These are phyloP conservation scores for Rostrohypoxylon terebratum DNA, from an alignment of 495 filamentous ascomycete genomes.

Conservation along the genomic window DNA sequence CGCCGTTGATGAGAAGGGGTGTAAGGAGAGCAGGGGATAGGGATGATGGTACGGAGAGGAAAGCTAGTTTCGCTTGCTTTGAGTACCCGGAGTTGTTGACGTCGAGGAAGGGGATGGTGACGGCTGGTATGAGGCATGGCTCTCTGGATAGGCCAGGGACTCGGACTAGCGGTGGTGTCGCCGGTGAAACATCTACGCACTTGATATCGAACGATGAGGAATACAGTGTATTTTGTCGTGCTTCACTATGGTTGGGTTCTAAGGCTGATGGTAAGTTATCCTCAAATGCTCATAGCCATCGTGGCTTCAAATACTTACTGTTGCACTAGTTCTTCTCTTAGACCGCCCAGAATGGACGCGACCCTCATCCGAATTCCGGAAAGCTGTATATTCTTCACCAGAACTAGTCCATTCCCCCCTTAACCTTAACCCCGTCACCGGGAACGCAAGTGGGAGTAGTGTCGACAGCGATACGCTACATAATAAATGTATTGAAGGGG, in stretches of 20 bases:
- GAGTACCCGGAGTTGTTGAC: slow-evolving; percentile 52
- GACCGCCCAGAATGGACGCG: slow-evolving; percentile 46
- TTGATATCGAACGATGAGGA: slow-evolving; percentile 34
- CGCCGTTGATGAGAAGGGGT: slow-evolving; percentile 24
- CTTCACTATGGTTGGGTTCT: slow-evolving; percentile 46
- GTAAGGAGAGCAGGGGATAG: background rate
- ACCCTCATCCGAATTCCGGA: slow-evolving; percentile 19
- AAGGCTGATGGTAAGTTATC: slow-evolving; percentile 27
- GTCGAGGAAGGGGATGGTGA: background rate
- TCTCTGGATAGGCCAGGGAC: background rate
- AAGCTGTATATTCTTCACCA: slow-evolving; percentile 14
- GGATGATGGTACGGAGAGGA: background rate
- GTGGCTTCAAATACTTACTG: background rate
- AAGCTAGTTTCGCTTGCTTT: slow-evolving; percentile 42
- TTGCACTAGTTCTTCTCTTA: slow-evolving; percentile 48
- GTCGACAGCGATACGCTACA: background rate
- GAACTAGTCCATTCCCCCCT: background rate
- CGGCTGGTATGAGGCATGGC: background rate
- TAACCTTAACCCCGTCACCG: background rate
- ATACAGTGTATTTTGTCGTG: slow-evolving; percentile 45
- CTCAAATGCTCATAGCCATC: slow-evolving; percentile 17
- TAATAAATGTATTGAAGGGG: background rate
- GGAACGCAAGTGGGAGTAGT: background rate
- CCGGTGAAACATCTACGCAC: slow-evolving; percentile 20
- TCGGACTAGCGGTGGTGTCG: slow-evolving; percentile 6